Evolutionary conservation across 257 asterid genomes (phyloP).

Genomic region (Verbascum thapsus): DNA sequence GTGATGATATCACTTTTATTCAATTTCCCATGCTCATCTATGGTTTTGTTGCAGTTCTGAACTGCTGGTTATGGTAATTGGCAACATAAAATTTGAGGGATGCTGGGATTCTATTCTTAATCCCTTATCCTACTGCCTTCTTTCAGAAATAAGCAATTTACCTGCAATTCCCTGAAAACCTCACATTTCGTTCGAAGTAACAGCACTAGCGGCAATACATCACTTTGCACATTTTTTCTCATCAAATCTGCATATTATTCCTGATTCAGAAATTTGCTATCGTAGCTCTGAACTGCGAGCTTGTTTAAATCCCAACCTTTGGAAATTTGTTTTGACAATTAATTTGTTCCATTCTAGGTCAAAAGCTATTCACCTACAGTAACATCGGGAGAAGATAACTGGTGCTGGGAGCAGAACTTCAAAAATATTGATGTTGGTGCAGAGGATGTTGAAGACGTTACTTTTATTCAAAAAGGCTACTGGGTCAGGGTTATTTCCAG

Average conservation of each 20-base stretch:
- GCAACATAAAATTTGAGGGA: conserved; percentile 11
- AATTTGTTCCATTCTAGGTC: conserved; percentile 52
- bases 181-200: conserved; percentile 9
- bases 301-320: conserved; percentile 6
- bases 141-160: conserved; percentile 10
- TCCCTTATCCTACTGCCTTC: conserved; percentile 5
- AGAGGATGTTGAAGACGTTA: conserved; percentile 77
- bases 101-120: conserved; percentile 16
- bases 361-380: conserved; percentile 48
- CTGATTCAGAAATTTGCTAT: conserved; percentile 12
- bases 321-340: conserved; percentile 16
- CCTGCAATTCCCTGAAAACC: conserved; percentile 11
- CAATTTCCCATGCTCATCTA: not conserved
- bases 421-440: conserved; percentile 65
- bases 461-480: conserved; percentile 82
- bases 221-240: not conserved
- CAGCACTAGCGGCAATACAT: conserved; percentile 15
- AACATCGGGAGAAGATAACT: conserved; percentile 64
- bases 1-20: conserved; percentile 6
- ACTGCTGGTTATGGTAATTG: conserved; percentile 22
- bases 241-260: conserved; percentile 22
- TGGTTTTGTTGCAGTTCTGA: conserved; percentile 13
- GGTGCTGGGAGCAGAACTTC: conserved; percentile 92
- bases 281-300: conserved; percentile 20
- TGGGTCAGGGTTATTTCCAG: conserved; percentile 79